Evolutionary conservation across 2,329 filamentous ascomycete genomes (phyloP), one percentile per base, ranked within the genome.

Genomic region (Alternaria solani): DNA sequence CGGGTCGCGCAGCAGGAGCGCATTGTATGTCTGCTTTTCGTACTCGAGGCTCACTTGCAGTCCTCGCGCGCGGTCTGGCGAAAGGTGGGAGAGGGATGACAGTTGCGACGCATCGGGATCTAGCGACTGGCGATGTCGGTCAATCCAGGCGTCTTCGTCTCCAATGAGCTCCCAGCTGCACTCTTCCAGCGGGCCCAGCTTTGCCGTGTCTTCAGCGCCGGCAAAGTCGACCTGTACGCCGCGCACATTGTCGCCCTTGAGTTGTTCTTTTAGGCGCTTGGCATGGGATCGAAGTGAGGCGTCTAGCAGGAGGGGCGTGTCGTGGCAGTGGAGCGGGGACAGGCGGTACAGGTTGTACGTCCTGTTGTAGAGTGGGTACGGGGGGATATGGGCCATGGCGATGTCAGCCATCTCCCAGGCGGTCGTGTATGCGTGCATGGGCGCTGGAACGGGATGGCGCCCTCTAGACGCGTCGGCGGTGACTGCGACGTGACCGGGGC

Each of bases 271-370:
- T 7, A 86, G 75, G 4, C 82, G 80, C 53, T 78, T 78, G 36
- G 84, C 81, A 65, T 86, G 84, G 20, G 76, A 74, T 18, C 79
- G 78, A 14, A 85, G 73, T 20, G 77, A 74, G 25, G 68, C 57
- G 14, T 80, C 75, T 55, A 72, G 55, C 43, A 82, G 72, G 5
- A 80, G 72, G 1, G 69, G 70, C 5, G 69, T 28, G 42, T 78
- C 77, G 57, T 76, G 79, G 66, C 85, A 81, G 69, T 85, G 81
- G 39, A 87, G 79, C n/a, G 84, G 84, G 4, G 84, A 85, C 8
- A 86, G 73, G 64, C 84, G 83, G 69, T 85, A 83, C 51, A 84
- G 73, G n/a, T 76, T 82, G 80, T 83, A 86, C 28, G 83, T 85
- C n/a, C 81, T 81, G 67, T 83, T 81, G 67, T 85, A 83, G 39